These are phyloP conservation scores for Xylaria sp. DNA, from an alignment of 2,329 filamentous ascomycete species.

Conservation along the genomic window DNA sequence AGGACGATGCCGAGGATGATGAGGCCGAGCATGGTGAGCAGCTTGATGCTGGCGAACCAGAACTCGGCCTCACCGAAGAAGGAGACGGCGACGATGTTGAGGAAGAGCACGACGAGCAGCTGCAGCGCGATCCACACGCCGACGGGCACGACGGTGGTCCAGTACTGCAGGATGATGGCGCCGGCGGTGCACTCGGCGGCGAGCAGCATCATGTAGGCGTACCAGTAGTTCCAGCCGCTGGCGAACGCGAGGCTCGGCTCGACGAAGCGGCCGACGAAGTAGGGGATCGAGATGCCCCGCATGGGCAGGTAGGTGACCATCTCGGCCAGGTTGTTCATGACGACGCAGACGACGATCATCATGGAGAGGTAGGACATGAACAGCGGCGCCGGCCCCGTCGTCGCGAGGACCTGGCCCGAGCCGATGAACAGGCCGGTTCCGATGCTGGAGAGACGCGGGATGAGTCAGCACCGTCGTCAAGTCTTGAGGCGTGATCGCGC, in stretches of 20 bases:
- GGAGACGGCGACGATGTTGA: slow-evolving; percentile 60
- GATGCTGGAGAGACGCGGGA: slow-evolving; percentile 44
- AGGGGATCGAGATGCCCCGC: slow-evolving; percentile 59
- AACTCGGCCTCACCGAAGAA: slow-evolving; percentile 66
- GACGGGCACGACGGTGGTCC: slow-evolving; percentile 54
- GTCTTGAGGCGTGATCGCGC: not conserved
- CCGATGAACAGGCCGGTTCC: slow-evolving; percentile 68
- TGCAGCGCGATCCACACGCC: slow-evolving; percentile 64
- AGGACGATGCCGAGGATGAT: slow-evolving; percentile 60
- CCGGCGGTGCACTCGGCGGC: slow-evolving; percentile 62
- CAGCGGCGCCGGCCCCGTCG: slow-evolving; percentile 65
- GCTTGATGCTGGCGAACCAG: slow-evolving; percentile 63
- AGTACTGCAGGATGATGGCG: slow-evolving; percentile 62
- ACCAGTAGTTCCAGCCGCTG: slow-evolving; percentile 64
- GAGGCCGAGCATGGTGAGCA: slow-evolving; percentile 60
- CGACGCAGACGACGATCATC: slow-evolving; percentile 56
- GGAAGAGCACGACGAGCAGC: slow-evolving; percentile 53
- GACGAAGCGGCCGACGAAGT: slow-evolving; percentile 59
- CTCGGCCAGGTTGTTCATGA: slow-evolving; percentile 59
- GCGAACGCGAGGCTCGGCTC: slow-evolving; percentile 60
- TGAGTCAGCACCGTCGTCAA: not conserved
- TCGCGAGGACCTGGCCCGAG: slow-evolving; percentile 58
- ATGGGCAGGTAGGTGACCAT: slow-evolving; percentile 59
- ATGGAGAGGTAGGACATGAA: slow-evolving; percentile 68
- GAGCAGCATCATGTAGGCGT: slow-evolving; percentile 61